These are phyloP conservation scores for Platanthera zijinensis DNA, from an alignment of 106 monocot genomes.

Conservation along the genomic window DNA sequence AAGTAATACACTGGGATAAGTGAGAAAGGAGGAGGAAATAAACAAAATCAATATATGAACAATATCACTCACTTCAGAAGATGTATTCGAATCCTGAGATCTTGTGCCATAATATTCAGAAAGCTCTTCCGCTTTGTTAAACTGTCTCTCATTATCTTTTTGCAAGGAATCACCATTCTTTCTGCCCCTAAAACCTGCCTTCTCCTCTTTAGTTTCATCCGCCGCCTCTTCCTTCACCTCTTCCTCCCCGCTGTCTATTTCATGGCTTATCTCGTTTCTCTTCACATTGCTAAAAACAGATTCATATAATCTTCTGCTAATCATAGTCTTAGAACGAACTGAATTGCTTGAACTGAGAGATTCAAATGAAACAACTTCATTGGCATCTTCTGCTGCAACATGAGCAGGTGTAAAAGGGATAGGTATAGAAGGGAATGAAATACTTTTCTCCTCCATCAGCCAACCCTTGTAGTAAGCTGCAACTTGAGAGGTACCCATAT, in stretches of 20 bases:
- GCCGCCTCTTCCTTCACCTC: not conserved
- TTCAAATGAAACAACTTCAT: constrained; percentile 6
- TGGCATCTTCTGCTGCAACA: not conserved
- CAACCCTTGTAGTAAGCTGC: constrained; percentile 57
- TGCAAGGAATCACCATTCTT: not conserved
- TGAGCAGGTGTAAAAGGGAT: constrained; percentile 18
- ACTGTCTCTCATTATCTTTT: constrained; percentile 1
- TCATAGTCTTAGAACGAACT: constrained; percentile 14
- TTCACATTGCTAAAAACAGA: constrained; percentile 16
- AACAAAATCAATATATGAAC: not conserved
- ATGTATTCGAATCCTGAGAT: constrained; percentile 1
- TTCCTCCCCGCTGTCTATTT: constrained; percentile 7
- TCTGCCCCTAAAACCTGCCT: not conserved
- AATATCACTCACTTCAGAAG: constrained; percentile 21
- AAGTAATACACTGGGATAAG: not conserved
- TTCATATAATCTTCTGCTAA: constrained; percentile 16
- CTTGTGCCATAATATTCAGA: constrained; percentile 5
- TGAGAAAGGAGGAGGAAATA: not conserved
- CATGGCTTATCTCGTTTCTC: constrained; percentile 7
- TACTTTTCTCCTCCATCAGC: constrained; percentile 31
- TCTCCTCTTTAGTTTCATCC: constrained; percentile 7
- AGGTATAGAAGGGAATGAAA: constrained; percentile 21
- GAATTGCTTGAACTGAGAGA: constrained; percentile 10
- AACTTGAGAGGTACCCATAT: constrained; percentile 39
- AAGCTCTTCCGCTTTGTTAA: not conserved